Evolutionary conservation across 805 yeast genomes (phyloP), one percentile per base, ranked within the genome.

Genomic region (Schwanniomyces polymorphus): DNA sequence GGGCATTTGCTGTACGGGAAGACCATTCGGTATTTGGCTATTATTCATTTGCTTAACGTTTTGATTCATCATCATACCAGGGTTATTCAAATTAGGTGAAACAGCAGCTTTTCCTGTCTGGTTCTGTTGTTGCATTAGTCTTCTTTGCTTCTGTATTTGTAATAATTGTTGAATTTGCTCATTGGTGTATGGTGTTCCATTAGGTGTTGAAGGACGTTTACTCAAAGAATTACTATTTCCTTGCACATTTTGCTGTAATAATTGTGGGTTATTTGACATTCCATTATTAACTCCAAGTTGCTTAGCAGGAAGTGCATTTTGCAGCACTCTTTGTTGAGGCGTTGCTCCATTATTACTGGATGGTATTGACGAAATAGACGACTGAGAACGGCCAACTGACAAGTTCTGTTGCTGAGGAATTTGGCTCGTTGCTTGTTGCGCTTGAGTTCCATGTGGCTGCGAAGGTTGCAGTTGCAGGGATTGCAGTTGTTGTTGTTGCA

Each of bases 101-200:
- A 45, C 41, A 49, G 58, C 45, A 48, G 53, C 29, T 52, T 50
- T 48, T 41, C 37, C 45, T 33, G 57, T 63, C 46, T 65, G 71
- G 44, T 64, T 68, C 54, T 73, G 78, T 37, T 72, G 72, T 50
- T 75, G 81, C 65, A 74, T 61, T 52, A 77, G 50, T 46, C 79
- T 66, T 42, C 81, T 65, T 50, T 79, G 82, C 47, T 77, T 76
- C 56, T 78, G 81, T 28, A 77, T 53, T 45, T 79, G 84, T 40
- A 81, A 62, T 40, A 82, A 57, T 51, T 79, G 82, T 55, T 82
- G 86, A 11, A 82, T 62, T 53, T 83, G 88, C 48, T 82, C 87
- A 8, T 77, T 76, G 0, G 85, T 79, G 47, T 80, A 79, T 8
- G 82, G 82, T 0, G 80, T 73, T 3, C 84, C 84, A 56, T 79